Conservation (phyloP, 805 yeast genomes). For the Candida tallmaniae region DNA sequence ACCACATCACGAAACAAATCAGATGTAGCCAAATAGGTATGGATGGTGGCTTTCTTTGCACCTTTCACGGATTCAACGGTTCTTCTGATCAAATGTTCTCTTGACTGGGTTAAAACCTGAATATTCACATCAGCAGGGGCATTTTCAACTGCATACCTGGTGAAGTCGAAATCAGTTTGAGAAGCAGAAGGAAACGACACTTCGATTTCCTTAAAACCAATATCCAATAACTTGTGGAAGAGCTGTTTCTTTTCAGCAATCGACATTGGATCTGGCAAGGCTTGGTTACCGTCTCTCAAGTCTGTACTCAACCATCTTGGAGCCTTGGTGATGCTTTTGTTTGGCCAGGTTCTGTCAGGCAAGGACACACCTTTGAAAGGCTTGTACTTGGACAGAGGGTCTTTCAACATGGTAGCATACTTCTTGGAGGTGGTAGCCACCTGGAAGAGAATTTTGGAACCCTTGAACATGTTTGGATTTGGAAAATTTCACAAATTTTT, state of each 20-base stretch:
- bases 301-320: slow-evolving; percentile 82
- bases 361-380: slow-evolving; percentile 52
- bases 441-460: slow-evolving; percentile 9
- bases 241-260: slow-evolving; percentile 69
- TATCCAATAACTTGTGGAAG: slow-evolving; percentile 64
- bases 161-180: slow-evolving; percentile 78
- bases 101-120: slow-evolving; percentile 72
- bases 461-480: slow-evolving; percentile 10
- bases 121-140: slow-evolving; percentile 73
- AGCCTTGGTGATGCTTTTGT: slow-evolving; percentile 58
- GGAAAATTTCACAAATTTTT: slow-evolving; percentile 1
- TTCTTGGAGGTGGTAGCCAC: slow-evolving; percentile 10
- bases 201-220: slow-evolving; percentile 79
- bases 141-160: slow-evolving; percentile 72
- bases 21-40: slow-evolving; percentile 71
- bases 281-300: slow-evolving; percentile 77
- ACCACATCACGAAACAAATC: slow-evolving; percentile 74
- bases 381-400: slow-evolving; percentile 61
- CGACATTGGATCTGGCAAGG: slow-evolving; percentile 80
- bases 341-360: slow-evolving; percentile 70
- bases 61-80: slow-evolving; percentile 72
- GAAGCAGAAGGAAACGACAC: slow-evolving; percentile 80
- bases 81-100: slow-evolving; percentile 69
- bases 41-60: slow-evolving; percentile 68
- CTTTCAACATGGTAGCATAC: slow-evolving; percentile 50